Percentiles rank a stretch among this genome's conserved stretches.
Evolutionary conservation across 106 monocot species (phyloP).

Genomic region (Dioscorea zingiberensis): DNA sequence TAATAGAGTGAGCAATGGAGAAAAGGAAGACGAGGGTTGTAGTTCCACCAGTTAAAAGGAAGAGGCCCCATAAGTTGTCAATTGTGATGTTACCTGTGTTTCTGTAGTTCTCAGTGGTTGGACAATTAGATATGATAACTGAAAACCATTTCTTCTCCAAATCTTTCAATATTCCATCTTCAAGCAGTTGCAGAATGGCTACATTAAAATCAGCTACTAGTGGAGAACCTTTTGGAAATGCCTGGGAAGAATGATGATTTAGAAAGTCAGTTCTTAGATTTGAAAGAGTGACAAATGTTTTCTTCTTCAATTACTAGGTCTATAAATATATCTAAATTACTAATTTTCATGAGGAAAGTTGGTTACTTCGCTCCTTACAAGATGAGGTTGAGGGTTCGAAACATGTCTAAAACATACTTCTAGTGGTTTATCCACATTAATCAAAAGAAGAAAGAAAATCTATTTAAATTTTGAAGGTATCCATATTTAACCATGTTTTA

Average conservation of each 20-base stretch:
- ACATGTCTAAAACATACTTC: no score
- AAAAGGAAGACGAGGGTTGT: constrained; percentile 4
- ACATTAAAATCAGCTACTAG: constrained; percentile 13
- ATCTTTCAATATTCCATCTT: constrained; percentile 3
- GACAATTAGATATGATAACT: constrained; percentile 5
- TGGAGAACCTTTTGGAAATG: constrained; percentile 15
- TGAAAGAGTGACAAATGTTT: no score
- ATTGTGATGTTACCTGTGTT: background rate
- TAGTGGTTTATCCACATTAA: no score
- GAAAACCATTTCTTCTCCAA: constrained; percentile 18
- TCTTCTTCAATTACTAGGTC: no score
- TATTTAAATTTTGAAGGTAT: no score
- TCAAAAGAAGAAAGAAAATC: no score
- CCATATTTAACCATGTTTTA: no score
- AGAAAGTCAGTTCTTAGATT: no score
- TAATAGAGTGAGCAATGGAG: background rate
- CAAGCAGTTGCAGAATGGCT: constrained; percentile 12
- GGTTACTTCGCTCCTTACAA: no score
- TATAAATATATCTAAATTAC: no score
- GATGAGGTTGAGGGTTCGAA: no score
- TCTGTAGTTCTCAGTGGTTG: background rate
- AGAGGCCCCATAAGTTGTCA: constrained; percentile 2
- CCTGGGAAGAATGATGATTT: constrained; percentile 1
- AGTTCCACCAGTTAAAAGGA: constrained; percentile 4
- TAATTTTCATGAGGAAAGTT: no score